Base-by-base conservation (phyloP, 164 flowering plant genomes). In the Paratinospora sagittata region DNA sequence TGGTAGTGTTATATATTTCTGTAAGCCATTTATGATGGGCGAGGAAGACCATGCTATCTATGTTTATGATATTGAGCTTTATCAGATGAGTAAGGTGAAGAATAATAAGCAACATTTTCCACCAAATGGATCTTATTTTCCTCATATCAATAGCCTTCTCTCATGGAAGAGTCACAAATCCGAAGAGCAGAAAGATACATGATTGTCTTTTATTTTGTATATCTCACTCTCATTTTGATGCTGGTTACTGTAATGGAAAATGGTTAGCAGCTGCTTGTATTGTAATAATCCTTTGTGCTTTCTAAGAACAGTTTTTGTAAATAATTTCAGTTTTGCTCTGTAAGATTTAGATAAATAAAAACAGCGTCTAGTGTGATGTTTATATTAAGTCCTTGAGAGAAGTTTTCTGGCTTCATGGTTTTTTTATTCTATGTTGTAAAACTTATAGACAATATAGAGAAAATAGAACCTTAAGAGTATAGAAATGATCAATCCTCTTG, bases 81-180 rank as follows among this genome's bases (percentile, higher is more conserved):
- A 66, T 63, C 67, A 16, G 65, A 74, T 81, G 77, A 79, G 30
- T 58, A 72, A 74, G 73, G 30, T 78, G 34, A 79, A 77, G 67
- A 69, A 66, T 60, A 66, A 70, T 13, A 41, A 63, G 23, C 62
- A 17, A 27, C 4, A 16, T 21, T 7, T n/a, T 6, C 67, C 47
- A 6, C 0, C 1, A 1, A 19, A 49, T 45, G 68, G 63, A 14
- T 11, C 55, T 4, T 72, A 37, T 45, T 4, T 81, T 0, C 83
- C 83, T 66, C 86, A 84, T 69, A 68, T 82, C 45, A 83, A 78
- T 23, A 81, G 79, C 79, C 78, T 84, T 33, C 69, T 78, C 19
- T 74, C 81, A 7, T 83, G 86, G 84, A 55, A 1, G 17, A 52
- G 10, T n/a, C 13, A 24, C 23, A 27, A 2, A 23, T 45, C 7